Evolutionary conservation across 768 basidiomycete species (phyloP).

Genomic region (Ramaria sp.): DNA sequence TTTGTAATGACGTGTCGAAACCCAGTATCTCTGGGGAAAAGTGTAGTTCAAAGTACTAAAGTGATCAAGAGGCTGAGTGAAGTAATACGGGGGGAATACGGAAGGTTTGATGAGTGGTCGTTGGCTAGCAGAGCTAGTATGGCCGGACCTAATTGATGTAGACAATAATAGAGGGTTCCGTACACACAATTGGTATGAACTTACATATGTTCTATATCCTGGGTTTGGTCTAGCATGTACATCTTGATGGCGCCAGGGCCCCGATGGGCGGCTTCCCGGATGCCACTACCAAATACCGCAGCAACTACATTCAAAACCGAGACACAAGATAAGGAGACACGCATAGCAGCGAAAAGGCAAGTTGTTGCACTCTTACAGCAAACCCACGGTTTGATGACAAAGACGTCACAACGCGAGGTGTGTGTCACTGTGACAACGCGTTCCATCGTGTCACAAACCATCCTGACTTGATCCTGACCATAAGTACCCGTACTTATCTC

Average conservation of each 20-base stretch:
- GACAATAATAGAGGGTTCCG: neutral
- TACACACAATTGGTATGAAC: neutral
- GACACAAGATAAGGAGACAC: neutral
- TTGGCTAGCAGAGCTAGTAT: neutral
- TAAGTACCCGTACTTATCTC: too few species aligned
- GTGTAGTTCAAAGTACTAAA: slow-evolving; percentile 46
- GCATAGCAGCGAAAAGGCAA: neutral
- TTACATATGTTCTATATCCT: neutral
- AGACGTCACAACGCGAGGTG: neutral
- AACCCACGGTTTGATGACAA: too few species aligned
- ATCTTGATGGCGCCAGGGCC: slow-evolving; percentile 4
- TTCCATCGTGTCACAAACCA: neutral
- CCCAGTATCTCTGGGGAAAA: slow-evolving; percentile 89
- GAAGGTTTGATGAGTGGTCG: neutral
- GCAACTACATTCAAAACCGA: neutral
- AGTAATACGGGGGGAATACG: slow-evolving; percentile 35
- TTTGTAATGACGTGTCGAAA: slow-evolving; percentile 69
- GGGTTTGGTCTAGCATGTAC: neutral
- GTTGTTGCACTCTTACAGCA: too few species aligned
- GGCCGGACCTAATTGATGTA: neutral
- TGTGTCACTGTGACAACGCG: neutral
- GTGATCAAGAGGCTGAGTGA: slow-evolving; percentile 82
- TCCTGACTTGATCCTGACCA: too few species aligned
- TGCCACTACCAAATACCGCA: neutral
- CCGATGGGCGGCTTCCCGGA: neutral